Conservation (phyloP, 352 stramenopile species). For the Phytophthora fragariae region DNA sequence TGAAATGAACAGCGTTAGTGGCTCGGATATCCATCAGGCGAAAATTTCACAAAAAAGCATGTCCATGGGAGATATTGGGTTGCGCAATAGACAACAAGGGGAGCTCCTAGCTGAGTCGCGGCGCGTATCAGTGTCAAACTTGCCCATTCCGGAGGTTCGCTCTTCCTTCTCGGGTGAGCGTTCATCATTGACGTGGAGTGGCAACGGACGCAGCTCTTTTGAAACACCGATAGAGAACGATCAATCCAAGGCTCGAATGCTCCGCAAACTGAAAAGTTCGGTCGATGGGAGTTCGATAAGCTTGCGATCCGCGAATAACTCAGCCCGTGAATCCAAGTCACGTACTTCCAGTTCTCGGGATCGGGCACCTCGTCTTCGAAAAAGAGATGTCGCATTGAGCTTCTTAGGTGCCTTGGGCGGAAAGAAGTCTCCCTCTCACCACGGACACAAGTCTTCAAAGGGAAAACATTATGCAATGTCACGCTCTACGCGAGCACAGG, state of each 20-base stretch:
- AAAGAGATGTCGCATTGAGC: conserved; percentile 73
- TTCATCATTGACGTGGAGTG: conserved; percentile 40
- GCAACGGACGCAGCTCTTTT: conserved; percentile 53
- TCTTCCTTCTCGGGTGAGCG: conserved; percentile 47
- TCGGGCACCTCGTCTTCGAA: conserved; percentile 49
- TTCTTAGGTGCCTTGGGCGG: conserved; percentile 43
- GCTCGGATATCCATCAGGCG: conserved; percentile 23
- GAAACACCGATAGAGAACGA: conserved; percentile 66
- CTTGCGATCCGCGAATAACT: conserved; percentile 20
- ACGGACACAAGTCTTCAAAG: conserved; percentile 28
- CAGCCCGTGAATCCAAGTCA: conserved; percentile 19
- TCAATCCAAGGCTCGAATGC: conserved; percentile 67
- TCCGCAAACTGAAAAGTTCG: conserved; percentile 70
- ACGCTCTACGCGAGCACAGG: conserved; percentile 45
- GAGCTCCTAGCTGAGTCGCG: conserved; percentile 21
- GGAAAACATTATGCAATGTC: conserved; percentile 26
- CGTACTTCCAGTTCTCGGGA: conserved; percentile 23
- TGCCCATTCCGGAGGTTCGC: conserved; percentile 41
- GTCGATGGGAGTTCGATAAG: conserved; percentile 26
- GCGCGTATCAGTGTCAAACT: conserved; percentile 41
- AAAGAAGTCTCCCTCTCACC: conserved; percentile 26
- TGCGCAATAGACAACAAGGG: conserved; percentile 6
- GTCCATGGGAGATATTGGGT: conserved; percentile 27
- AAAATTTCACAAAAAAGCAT: conserved; percentile 29
- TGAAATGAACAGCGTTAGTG: conserved; percentile 13